Evolutionary conservation across 2,329 filamentous ascomycete species (phyloP), one percentile per base, ranked within the genome.

Genomic region (Pseudocercospora crystallina): DNA sequence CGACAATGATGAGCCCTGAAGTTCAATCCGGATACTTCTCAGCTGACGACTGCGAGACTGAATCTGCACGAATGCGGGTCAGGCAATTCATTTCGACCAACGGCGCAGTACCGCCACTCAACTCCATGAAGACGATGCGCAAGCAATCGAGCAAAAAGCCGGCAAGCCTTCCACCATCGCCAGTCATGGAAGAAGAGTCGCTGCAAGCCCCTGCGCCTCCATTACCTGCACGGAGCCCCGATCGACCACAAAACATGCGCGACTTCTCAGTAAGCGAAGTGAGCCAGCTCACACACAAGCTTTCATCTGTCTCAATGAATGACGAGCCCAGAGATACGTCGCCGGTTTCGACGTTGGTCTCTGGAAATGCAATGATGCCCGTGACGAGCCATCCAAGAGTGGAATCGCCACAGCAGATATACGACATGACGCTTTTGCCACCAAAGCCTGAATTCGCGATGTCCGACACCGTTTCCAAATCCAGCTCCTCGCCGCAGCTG

Each of bases 31-130:
- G 51, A 1, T 53, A 46, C 36, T 46, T 34, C 36, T 53, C 51
- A 26, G 42, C 46, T 33, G 46, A 43, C n/a, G 51, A 53, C 14
- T 49, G 46, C 26, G 51, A 53, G 33, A 45, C 51, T 8, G 49
- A 55, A 34, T 46, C 49, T 15, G 56, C 47, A 10, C 51, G 55
- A 38, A 46, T 51, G 20, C 44, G 56, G 43, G 55, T 58, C 9
- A 44, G 54, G 29, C 50, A 58, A 17, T 60, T 60, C 56, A 60
- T 58, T 26, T 55, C 53, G 5, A 56, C 50, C 33, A 56, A 57
- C 34, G 58, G 58, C n/a, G 58, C 58, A 1, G 50, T 54, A 32
- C 58, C 58, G 12, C 58, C 58, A 5, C 47, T 60, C 10, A 51
- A 58, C 26, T 52, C 50, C 12, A 52, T 54, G 39, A 55, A 55